phyloP scores from a whole-genome alignment of 441 rosid genomes.

The Pelargonium fulgidum region DNA sequence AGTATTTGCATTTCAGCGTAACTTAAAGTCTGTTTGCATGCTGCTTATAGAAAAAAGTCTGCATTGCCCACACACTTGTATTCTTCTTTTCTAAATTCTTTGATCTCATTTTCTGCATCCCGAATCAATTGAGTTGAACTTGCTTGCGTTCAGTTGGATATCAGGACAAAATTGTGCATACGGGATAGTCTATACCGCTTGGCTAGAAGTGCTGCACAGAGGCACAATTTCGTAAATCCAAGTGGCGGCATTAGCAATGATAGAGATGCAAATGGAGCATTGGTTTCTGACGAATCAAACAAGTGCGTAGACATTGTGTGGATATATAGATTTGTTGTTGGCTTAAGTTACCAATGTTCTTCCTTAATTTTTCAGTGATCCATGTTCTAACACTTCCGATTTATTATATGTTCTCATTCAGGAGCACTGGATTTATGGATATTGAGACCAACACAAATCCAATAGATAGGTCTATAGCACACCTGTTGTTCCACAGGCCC shows the following conservation, averaged over 20 bases:
- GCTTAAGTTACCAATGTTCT: no score
- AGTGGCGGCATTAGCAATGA: slow-evolving; percentile 39
- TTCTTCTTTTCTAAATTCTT: no score
- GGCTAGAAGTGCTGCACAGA: slow-evolving; percentile 82
- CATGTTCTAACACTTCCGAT: not conserved
- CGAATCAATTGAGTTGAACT: slow-evolving; percentile 21
- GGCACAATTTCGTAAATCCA: slow-evolving; percentile 44
- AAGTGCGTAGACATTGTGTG: slow-evolving; percentile 34
- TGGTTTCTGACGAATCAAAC: slow-evolving; percentile 46
- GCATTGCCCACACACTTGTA: no score
- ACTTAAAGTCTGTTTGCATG: no score
- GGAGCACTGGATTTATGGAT: slow-evolving; percentile 61
- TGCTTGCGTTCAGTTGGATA: slow-evolving; percentile 64
- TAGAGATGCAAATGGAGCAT: slow-evolving; percentile 27
- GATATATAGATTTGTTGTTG: no score
- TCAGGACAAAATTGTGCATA: slow-evolving; percentile 79
- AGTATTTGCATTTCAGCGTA: no score
- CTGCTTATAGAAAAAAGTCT: no score
- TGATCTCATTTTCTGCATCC: no score
- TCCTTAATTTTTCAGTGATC: no score
- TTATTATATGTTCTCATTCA: slow-evolving; percentile 21
- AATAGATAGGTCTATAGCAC: slow-evolving; percentile 86
- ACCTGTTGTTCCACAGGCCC: slow-evolving; percentile 78
- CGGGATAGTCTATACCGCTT: slow-evolving; percentile 85
- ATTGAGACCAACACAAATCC: slow-evolving; percentile 86